These are phyloP conservation scores for Seiridium cupressi DNA, from an alignment of 2,329 filamentous ascomycete species.

Conservation along the genomic window DNA sequence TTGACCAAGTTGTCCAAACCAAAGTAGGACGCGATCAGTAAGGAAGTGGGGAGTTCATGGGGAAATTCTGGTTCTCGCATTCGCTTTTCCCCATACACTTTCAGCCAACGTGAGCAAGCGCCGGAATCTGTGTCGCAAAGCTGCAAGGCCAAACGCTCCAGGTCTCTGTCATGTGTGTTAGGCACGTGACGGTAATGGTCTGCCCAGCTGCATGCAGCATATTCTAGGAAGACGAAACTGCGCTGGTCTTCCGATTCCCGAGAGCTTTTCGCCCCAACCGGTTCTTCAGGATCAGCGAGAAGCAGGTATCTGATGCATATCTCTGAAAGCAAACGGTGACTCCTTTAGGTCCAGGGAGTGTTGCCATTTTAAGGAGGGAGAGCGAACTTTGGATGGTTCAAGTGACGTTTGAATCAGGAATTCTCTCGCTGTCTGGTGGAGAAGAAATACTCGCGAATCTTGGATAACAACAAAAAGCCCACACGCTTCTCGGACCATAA, in stretches of 20 bases:
- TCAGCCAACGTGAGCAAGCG: slow-evolving; percentile 6
- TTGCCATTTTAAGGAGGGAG: slow-evolving; percentile 8
- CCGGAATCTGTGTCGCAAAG: slow-evolving; percentile 9
- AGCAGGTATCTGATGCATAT: slow-evolving; percentile 11
- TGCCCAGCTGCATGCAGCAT: slow-evolving; percentile 14
- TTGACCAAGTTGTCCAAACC: slow-evolving; percentile 8
- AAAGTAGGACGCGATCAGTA: slow-evolving; percentile 12
- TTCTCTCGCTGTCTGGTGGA: slow-evolving; percentile 16
- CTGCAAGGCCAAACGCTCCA: slow-evolving; percentile 5
- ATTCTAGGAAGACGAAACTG: slow-evolving; percentile 6
- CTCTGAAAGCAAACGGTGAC: slow-evolving; percentile 10
- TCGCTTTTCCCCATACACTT: slow-evolving; percentile 5
- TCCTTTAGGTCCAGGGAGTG: slow-evolving; percentile 8
- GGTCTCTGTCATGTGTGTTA: background rate
- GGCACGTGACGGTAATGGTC: slow-evolving; percentile 10
- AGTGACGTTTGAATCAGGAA: slow-evolving; percentile 3
- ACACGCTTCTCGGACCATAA: slow-evolving; percentile 10
- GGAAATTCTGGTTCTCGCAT: background rate
- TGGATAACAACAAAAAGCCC: slow-evolving; percentile 14
- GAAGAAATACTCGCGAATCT: slow-evolving; percentile 9
- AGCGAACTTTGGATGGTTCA: background rate
- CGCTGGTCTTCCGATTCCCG: background rate
- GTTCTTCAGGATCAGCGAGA: background rate
- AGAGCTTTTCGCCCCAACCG: background rate
- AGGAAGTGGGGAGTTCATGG: slow-evolving; percentile 7